Evolutionary conservation across 257 asterid genomes (phyloP).

Genomic region (Solanum commersonii): DNA sequence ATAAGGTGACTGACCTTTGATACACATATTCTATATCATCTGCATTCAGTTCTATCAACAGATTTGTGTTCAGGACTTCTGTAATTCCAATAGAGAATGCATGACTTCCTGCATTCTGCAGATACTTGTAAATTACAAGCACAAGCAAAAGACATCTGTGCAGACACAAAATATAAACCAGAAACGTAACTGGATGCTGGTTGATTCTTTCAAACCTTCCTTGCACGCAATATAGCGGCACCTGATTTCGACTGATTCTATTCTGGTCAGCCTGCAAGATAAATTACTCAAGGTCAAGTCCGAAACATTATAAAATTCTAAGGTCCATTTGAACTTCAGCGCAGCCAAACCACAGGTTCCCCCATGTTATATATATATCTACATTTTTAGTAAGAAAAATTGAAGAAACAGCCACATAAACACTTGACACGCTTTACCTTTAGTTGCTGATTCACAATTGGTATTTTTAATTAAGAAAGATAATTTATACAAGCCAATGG

Average conservation of each 20-base stretch:
- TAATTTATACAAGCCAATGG: background rate
- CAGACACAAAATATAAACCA: conserved; percentile 10
- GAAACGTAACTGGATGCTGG: conserved; percentile 88
- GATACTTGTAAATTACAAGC: conserved; percentile 10
- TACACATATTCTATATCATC: conserved; percentile 91
- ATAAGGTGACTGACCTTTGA: conserved; percentile 44
- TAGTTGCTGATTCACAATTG: background rate
- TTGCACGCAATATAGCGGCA: conserved; percentile 79
- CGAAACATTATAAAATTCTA: background rate
- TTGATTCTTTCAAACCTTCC: conserved; percentile 97
- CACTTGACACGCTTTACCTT: background rate
- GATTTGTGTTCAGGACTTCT: conserved; percentile 83
- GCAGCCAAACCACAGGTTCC: background rate
- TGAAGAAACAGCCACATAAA: background rate
- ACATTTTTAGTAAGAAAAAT: background rate
- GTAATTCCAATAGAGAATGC: conserved; percentile 91
- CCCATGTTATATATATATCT: background rate
- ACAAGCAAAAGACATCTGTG: background rate
- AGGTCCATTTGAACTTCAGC: background rate
- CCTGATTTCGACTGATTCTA: conserved; percentile 74
- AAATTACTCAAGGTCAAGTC: background rate
- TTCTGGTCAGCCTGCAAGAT: conserved; percentile 82
- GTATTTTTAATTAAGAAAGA: background rate
- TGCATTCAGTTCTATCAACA: conserved; percentile 83
- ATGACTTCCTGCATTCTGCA: conserved; percentile 78